Percentiles rank a stretch among this genome's conserved stretches.
These are phyloP conservation scores for Lycium barbarum DNA, from an alignment of 257 asterid species.

Conservation along the genomic window DNA sequence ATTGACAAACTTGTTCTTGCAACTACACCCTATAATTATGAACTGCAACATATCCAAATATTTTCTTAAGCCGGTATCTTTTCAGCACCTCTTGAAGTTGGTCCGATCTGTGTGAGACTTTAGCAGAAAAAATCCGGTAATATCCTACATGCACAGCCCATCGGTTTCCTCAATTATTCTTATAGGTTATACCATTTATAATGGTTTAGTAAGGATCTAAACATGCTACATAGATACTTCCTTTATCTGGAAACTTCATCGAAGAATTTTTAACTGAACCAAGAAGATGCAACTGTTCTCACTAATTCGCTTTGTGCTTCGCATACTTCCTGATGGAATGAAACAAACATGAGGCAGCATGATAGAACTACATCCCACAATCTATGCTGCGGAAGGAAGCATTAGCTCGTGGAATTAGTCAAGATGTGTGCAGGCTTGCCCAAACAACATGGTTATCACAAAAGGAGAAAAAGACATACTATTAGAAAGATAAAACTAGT, in stretches of 20 bases:
- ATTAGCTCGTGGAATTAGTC: background rate
- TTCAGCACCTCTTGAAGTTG: background rate
- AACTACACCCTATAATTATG: background rate
- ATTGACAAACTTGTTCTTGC: conserved; percentile 15
- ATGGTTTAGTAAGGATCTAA: background rate
- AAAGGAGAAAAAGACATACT: background rate
- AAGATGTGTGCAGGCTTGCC: background rate
- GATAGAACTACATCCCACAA: background rate
- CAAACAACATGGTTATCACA: background rate
- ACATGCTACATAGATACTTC: background rate
- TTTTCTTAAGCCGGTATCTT: background rate
- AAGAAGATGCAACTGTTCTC: background rate
- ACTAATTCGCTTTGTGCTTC: background rate
- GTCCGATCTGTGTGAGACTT: background rate
- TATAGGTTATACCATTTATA: background rate
- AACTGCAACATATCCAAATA: background rate
- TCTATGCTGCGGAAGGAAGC: background rate
- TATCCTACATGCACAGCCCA: conserved; percentile 3
- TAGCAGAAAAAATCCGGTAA: background rate
- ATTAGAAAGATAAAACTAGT: background rate
- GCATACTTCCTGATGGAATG: background rate
- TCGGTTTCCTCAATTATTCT: background rate
- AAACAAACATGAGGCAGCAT: background rate
- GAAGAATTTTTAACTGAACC: background rate
- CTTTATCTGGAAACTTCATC: background rate